phyloP scores from a whole-genome alignment of 2,329 filamentous ascomycete genomes.

The Thielaviopsis punctulata region DNA sequence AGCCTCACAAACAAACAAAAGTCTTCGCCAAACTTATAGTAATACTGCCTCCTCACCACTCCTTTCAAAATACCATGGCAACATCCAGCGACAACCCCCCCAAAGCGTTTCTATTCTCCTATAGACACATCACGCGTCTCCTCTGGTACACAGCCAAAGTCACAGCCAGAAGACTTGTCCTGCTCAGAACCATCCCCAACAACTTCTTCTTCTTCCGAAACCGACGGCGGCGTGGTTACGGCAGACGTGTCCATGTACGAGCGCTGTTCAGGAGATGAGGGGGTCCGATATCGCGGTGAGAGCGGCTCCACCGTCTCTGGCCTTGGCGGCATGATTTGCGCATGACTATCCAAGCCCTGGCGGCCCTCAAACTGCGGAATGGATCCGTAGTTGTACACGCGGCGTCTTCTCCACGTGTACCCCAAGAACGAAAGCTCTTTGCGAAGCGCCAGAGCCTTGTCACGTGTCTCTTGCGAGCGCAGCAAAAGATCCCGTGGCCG shows the following conservation, averaged over 20 bases:
- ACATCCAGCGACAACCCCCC: too few species aligned
- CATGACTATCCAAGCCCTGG: not conserved
- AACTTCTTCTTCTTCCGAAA: too few species aligned
- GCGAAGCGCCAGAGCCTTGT: conserved; percentile 57
- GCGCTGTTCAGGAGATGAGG: too few species aligned
- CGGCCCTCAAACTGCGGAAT: conserved; percentile 7
- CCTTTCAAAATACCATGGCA: not conserved
- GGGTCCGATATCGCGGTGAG: too few species aligned
- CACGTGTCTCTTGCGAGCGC: conserved; percentile 50
- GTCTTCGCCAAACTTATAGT: not conserved
- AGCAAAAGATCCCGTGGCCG: conserved; percentile 72
- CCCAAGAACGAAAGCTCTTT: conserved; percentile 75
- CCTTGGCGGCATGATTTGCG: not conserved
- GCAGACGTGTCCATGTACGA: too few species aligned
- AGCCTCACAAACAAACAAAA: not conserved
- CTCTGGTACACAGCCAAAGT: too few species aligned
- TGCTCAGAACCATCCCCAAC: too few species aligned
- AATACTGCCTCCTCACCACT: not conserved
- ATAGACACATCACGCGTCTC: not conserved
- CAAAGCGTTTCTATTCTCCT: not conserved
- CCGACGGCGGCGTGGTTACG: too few species aligned
- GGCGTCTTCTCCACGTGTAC: conserved; percentile 53
- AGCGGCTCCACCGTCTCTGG: too few species aligned
- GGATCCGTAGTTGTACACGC: conserved; percentile 11
- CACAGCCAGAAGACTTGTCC: too few species aligned